Base-by-base conservation (phyloP, 140 eudicot genomes). In the Anethum foeniculum region DNA sequence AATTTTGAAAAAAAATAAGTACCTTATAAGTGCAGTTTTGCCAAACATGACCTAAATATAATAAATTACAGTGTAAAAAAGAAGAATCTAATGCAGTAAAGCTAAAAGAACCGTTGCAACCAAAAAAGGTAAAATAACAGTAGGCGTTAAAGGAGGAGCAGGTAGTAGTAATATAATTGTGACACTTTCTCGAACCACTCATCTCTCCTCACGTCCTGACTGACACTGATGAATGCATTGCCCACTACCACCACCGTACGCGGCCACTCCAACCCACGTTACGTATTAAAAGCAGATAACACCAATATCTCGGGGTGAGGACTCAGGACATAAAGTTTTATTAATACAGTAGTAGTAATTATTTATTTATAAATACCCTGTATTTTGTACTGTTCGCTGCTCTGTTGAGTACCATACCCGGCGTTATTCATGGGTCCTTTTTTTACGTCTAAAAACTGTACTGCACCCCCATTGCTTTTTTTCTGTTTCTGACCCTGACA, bases 381-480 rank as follows among this genome's bases (percentile, higher is more conserved):
- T 60, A n/a, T 60, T n/a, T 60, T 60, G 34, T 60, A 60, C 34
- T 60, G 69, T 60, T 60, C 15, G 25, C 5, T 58, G 1, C 27
- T 8, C 30, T 58, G 30, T 1, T 58, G 1, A 23, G 69, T 60
- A 9, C 69, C 34, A 25, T 25, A 14, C 16, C 69, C 69, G 69
- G 69, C 69, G 69, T 60, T 60, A 60, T 60, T 60, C 16, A 60
- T 60, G 69, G 69, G 69, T 60, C 69, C 69, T n/a, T 60, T 60
- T 60, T 60, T 60, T 60, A 60, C 69, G 32, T 60, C 68, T 60
- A 1, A 7, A 38, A 23, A 58, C 7, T n/a, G 68, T 60, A 60
- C 32, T n/a, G 32, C 49, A 46, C 30, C 30, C 69, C 30, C 30
- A 2, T 21, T 58, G 5, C 30, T 9, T 2, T 25, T 52, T 19